Conservation (phyloP, 2,329 filamentous ascomycete species). For the Talaromyces piceae region DNA sequence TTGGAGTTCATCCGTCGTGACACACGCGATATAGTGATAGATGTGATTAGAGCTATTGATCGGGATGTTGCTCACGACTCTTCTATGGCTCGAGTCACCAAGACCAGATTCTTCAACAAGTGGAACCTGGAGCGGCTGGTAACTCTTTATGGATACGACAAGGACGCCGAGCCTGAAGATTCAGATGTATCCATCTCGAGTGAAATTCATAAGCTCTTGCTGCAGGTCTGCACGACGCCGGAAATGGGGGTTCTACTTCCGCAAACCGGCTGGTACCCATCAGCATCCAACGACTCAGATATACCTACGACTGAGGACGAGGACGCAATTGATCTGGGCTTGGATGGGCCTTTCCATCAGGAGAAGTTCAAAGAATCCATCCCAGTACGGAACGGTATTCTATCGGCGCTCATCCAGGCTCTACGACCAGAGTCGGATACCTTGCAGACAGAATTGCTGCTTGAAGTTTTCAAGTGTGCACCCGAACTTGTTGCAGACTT, state of each 20-base stretch:
- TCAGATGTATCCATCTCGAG: constrained; percentile 52
- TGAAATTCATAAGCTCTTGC: constrained; percentile 66
- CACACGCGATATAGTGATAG: constrained; percentile 63
- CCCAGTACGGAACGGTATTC: constrained; percentile 68
- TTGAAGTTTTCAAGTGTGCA: constrained; percentile 69
- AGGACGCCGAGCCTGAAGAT: constrained; percentile 39
- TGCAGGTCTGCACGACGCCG: constrained; percentile 65
- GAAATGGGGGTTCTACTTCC: constrained; percentile 67
- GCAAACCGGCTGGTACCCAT: constrained; percentile 78
- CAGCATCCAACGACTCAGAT: constrained; percentile 54
- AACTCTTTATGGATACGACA: constrained; percentile 56
- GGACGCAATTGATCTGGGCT: constrained; percentile 52
- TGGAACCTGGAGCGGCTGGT: constrained; percentile 66
- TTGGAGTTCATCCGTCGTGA: constrained; percentile 74
- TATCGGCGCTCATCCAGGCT: constrained; percentile 70
- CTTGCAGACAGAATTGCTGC: constrained; percentile 71
- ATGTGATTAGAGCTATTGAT: constrained; percentile 66
- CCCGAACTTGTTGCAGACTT: constrained; percentile 86
- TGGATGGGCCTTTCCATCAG: constrained; percentile 64
- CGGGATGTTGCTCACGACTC: constrained; percentile 66
- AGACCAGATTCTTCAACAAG: constrained; percentile 68
- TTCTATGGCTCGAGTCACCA: constrained; percentile 63
- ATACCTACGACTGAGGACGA: constrained; percentile 41
- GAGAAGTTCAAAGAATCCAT: constrained; percentile 59
- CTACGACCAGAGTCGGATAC: constrained; percentile 77